Evolutionary conservation across 2,329 filamentous ascomycete genomes (phyloP), one percentile per base, ranked within the genome.

Genomic region (Aspergillus quadrilineatus): DNA sequence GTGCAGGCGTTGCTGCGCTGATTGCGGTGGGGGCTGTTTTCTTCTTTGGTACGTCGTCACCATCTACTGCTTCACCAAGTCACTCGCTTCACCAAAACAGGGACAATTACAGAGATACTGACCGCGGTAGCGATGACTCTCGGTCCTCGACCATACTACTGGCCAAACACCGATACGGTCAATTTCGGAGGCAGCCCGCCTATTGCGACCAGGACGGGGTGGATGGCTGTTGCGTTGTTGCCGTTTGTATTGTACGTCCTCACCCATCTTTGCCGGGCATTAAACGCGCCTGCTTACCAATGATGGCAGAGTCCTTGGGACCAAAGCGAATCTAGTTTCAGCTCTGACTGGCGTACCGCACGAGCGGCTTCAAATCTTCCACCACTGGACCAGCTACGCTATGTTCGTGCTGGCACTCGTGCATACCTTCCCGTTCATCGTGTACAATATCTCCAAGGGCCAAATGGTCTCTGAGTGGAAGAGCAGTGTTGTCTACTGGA

Each of bases 401-500:
- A 82, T 85, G 73, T 83, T 85, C 55, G 71, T 80, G 15, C 72
- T 85, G 0, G 81, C 82, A 0, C 69, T 86, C 4, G 61, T 85
- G 5, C 83, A 86, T 63, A 85, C 82, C 0, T 85, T 85, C 49
- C 83, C 83, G 0, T 86, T 84, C 62, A 79, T 86, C 55, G 71
- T 85, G 1, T 81, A 76, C 59, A 74, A 83, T 59, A 73, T 79
- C 22, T 66, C 70, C 56, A 76, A 74, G 41, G 78, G 79, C 4
- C 77, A 81, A 43, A 80, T 85, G 75, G 71, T 74, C 7, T 65
- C 63, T 36, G 62, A 77, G 55, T 84, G 78, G 69, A 73, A 75
- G 30, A 75, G 73, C 0, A 74, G 71, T 28, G 65, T 82, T 0
- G 69, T 76, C 1, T 85, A 83, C 66, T 80, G 81, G 77, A 85